phyloP scores from a whole-genome alignment of 306 rosid genomes.

The Fragaria nilgerrensis region DNA sequence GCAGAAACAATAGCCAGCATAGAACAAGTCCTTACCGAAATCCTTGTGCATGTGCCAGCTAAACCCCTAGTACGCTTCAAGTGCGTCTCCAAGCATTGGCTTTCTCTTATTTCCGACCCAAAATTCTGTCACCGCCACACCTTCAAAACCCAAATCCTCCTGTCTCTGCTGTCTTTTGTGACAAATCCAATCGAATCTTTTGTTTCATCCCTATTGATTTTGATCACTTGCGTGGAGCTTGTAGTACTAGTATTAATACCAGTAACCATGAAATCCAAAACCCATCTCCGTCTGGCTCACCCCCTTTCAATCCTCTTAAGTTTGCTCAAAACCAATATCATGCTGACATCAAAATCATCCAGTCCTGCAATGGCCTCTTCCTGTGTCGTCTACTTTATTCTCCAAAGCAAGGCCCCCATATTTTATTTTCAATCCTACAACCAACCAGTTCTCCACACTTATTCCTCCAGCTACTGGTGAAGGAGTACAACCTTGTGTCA shows the following conservation, averaged over 20 bases:
- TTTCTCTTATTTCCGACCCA: not conserved
- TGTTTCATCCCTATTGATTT: too few species aligned
- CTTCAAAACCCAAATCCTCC: not conserved
- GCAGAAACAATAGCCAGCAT: not conserved
- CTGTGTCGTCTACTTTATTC: too few species aligned
- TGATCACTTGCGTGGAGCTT: too few species aligned
- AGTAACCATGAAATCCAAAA: too few species aligned
- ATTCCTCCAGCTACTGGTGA: not conserved
- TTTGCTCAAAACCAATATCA: too few species aligned
- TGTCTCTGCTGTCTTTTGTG: not conserved
- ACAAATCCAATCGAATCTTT: not conserved
- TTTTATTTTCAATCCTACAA: too few species aligned
- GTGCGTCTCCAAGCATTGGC: constrained; percentile 2
- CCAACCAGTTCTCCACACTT: not conserved
- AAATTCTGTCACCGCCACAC: not conserved
- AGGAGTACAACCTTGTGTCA: not conserved
- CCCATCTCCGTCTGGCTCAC: too few species aligned
- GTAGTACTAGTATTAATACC: too few species aligned
- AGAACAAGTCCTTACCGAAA: not conserved
- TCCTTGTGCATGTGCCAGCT: constrained; percentile 1
- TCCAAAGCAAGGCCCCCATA: too few species aligned
- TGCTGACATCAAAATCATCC: too few species aligned
- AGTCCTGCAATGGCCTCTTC: too few species aligned
- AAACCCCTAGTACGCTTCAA: not conserved
- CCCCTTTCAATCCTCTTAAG: too few species aligned